Evolutionary conservation across 2,329 filamentous ascomycete genomes (phyloP).

Genomic region (Calycina herbarum): DNA sequence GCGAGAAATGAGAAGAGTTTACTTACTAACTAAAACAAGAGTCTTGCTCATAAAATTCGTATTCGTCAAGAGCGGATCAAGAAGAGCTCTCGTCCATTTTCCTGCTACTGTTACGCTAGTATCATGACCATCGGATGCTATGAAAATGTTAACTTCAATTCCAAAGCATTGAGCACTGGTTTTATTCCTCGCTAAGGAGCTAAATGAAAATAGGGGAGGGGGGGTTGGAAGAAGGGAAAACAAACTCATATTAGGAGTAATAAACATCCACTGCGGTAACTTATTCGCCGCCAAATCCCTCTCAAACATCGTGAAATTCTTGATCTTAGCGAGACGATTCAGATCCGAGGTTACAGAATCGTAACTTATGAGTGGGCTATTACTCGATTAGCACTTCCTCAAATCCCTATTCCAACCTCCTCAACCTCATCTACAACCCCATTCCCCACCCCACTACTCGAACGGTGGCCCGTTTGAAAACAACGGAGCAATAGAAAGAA

Average conservation of each 20-base stretch:
- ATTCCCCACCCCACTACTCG: too few species aligned
- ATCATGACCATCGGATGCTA: neutral
- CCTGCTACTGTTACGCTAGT: constrained; percentile 57
- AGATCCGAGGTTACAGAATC: constrained; percentile 60
- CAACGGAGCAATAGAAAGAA: neutral
- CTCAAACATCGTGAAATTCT: constrained; percentile 71
- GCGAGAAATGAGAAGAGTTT: neutral
- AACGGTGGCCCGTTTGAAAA: neutral
- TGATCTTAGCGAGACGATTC: constrained; percentile 65
- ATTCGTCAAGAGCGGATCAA: constrained; percentile 69
- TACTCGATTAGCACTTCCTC: neutral
- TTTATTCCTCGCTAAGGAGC: neutral
- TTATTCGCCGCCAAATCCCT: constrained; percentile 61
- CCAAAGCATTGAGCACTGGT: neutral
- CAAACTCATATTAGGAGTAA: constrained; percentile 68
- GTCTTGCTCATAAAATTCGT: constrained; percentile 71
- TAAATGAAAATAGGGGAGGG: too few species aligned
- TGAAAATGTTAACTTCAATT: neutral
- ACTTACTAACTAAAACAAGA: constrained; percentile 63
- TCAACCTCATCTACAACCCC: too few species aligned
- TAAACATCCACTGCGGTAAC: constrained; percentile 74
- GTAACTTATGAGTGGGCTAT: constrained; percentile 56
- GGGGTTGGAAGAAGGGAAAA: neutral
- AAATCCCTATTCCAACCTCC: too few species aligned
- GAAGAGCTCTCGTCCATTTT: constrained; percentile 65